phyloP scores from a whole-genome alignment of 2,329 filamentous ascomycete species.

The Allantophomopsis cytisporea region DNA sequence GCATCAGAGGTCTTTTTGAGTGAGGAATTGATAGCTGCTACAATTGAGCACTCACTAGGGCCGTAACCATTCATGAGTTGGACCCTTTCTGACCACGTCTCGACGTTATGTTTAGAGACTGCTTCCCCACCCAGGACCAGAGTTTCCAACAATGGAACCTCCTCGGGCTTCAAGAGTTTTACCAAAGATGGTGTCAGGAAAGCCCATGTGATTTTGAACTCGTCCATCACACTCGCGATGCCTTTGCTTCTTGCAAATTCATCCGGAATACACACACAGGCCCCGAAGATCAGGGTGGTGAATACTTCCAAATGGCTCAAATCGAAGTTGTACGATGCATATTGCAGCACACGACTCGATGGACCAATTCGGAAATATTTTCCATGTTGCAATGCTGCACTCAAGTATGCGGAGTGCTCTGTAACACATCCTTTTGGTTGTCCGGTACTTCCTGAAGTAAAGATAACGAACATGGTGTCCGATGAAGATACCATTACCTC shows the following conservation, averaged over 20 bases:
- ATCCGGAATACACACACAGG: background rate
- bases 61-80: conserved; percentile 28
- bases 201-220: background rate
- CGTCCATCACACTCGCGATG: background rate
- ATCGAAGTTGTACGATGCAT: conserved; percentile 3
- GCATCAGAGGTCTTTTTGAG: background rate
- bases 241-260: background rate
- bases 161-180: conserved; percentile 10
- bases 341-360: conserved; percentile 2
- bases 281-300: conserved; percentile 1
- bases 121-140: conserved; percentile 16
- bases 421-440: conserved; percentile 31
- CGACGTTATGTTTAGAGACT: conserved; percentile 22
- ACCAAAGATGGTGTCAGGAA: conserved; percentile 17
- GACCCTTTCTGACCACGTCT: conserved; percentile 20
- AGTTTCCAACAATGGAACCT: conserved; percentile 10
- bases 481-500: too few relatives aligned
- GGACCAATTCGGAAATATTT: conserved; percentile 1
- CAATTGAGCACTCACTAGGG: conserved; percentile 15
- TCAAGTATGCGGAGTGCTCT: background rate
- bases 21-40: conserved; percentile 4
- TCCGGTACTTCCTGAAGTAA: conserved; percentile 35
- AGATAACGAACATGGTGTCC: conserved; percentile 1
- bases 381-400: background rate
- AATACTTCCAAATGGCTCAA: conserved; percentile 1